A percentile compares a stretch with the other conserved stretches of the same genome.
phyloP scores from a whole-genome alignment of 768 basidiomycete genomes.

The Boletales sp. region DNA sequence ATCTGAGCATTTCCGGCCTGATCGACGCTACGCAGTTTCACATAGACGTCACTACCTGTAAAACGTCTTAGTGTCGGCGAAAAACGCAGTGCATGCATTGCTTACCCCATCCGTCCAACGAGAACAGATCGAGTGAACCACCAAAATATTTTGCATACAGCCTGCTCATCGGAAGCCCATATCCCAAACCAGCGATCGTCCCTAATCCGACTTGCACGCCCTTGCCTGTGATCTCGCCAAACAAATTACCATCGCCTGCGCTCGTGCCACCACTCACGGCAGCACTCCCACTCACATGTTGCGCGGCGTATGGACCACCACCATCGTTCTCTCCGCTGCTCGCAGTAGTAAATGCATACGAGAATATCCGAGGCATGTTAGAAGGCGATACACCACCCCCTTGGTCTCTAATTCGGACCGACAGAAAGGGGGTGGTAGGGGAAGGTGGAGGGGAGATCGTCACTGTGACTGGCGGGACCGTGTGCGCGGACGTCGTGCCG shows the following conservation, averaged over 20 bases:
- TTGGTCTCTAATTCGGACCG: conserved; percentile 78
- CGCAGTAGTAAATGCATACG: conserved; percentile 89
- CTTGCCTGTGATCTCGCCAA: conserved; percentile 74
- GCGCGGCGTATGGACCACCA: conserved; percentile 76
- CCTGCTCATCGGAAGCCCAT: conserved; percentile 79
- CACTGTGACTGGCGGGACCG: conserved; percentile 61
- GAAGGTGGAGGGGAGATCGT: conserved; percentile 62
- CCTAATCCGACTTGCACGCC: conserved; percentile 79
- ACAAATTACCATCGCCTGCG: conserved; percentile 51
- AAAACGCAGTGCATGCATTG: neutral
- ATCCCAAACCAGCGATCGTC: conserved; percentile 88
- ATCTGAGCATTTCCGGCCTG: conserved; percentile 51
- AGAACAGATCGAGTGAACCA: conserved; percentile 76
- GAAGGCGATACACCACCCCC: conserved; percentile 79
- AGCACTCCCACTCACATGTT: conserved; percentile 71
- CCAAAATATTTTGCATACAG: conserved; percentile 84
- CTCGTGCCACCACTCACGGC: conserved; percentile 45
- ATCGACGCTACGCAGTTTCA: conserved; percentile 52
- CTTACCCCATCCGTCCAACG: conserved; percentile 81
- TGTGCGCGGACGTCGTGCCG: conserved; percentile 30
- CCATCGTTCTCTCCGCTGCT: conserved; percentile 45
- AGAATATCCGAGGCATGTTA: conserved; percentile 79
- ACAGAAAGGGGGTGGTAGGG: conserved; percentile 48
- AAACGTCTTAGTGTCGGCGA: neutral
- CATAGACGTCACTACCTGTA: conserved; percentile 49